Evolutionary conservation across 768 basidiomycete species (phyloP).

Genomic region (Suillus americanus): DNA sequence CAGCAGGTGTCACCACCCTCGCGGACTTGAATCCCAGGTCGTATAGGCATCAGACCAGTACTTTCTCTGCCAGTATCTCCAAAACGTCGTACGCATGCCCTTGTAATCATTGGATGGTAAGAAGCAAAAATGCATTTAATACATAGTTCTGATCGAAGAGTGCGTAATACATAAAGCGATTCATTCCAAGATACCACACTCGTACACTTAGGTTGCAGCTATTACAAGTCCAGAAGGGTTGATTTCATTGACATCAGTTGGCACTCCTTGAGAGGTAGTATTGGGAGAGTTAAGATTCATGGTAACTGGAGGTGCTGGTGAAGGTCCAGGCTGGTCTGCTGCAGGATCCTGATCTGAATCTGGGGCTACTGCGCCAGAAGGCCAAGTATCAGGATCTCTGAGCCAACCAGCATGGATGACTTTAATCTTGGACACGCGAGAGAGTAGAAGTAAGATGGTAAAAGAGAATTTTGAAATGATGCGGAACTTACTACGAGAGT

Average conservation of each 20-base stretch:
- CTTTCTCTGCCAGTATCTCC: constrained; percentile 22
- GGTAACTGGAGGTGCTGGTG: neutral
- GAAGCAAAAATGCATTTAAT: constrained; percentile 1
- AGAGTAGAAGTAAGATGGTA: constrained; percentile 17
- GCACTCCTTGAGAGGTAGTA: neutral
- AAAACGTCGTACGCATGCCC: neutral
- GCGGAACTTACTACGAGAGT: constrained; percentile 52
- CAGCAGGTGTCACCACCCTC: constrained; percentile 78
- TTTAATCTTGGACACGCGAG: constrained; percentile 52
- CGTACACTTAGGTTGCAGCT: constrained; percentile 3
- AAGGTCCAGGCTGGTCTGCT: neutral
- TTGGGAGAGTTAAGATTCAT: constrained; percentile 1
- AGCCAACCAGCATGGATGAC: constrained; percentile 75
- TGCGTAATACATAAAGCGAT: neutral
- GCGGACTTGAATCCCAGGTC: constrained; percentile 47
- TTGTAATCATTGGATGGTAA: constrained; percentile 10
- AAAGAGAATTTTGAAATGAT: neutral
- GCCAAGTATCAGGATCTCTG: constrained; percentile 73
- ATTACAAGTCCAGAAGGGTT: constrained; percentile 6
- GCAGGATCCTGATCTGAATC: constrained; percentile 54
- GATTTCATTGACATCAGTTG: neutral
- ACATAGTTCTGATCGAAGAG: constrained; percentile 1
- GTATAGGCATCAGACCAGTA: constrained; percentile 1
- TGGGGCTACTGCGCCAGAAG: constrained; percentile 55
- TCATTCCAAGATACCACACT: neutral